Conservation (phyloP, 176 grass and related monocot species). For the Oryza nivara region DNA sequence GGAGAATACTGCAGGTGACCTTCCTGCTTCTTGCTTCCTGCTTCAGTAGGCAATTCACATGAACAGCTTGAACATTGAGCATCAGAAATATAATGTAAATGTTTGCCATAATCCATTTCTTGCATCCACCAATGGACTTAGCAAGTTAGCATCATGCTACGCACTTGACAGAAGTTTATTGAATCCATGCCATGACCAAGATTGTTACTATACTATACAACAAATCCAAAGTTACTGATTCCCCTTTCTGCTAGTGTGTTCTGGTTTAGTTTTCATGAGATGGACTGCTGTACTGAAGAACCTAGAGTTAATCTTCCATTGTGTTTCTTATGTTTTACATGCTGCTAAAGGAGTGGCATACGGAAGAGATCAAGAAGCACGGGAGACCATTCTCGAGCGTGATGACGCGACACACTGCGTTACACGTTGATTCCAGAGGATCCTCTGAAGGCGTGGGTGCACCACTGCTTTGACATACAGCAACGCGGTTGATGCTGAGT, state of each 20-base stretch:
- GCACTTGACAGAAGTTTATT: conserved; percentile 5
- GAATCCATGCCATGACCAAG: not conserved
- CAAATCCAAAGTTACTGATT: not conserved
- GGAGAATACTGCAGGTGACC: not conserved
- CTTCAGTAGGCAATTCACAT: conserved; percentile 39
- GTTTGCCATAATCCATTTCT: conserved; percentile 35
- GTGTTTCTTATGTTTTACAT: not conserved
- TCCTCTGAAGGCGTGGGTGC: conserved; percentile 17
- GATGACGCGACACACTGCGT: conserved; percentile 29
- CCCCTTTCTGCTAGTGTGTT: not conserved
- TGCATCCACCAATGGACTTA: conserved; percentile 26
- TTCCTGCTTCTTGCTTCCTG: conserved; percentile 7
- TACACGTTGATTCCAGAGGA: conserved; percentile 23
- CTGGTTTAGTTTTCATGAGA: conserved; percentile 39
- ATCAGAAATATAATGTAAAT: conserved; percentile 46
- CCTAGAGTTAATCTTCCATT: not conserved
- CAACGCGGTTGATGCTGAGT: conserved; percentile 34
- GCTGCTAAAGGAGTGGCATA: not conserved
- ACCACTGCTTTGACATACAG: conserved; percentile 36
- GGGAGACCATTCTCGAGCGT: not conserved
- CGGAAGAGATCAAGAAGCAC: not conserved
- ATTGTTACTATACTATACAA: not conserved
- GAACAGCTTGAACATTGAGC: conserved; percentile 30
- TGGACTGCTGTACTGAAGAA: conserved; percentile 16
- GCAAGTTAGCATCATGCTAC: conserved; percentile 42